Conservation (phyloP, 1,139 yeast genomes). For the Lodderomyces metapsilosis region DNA sequence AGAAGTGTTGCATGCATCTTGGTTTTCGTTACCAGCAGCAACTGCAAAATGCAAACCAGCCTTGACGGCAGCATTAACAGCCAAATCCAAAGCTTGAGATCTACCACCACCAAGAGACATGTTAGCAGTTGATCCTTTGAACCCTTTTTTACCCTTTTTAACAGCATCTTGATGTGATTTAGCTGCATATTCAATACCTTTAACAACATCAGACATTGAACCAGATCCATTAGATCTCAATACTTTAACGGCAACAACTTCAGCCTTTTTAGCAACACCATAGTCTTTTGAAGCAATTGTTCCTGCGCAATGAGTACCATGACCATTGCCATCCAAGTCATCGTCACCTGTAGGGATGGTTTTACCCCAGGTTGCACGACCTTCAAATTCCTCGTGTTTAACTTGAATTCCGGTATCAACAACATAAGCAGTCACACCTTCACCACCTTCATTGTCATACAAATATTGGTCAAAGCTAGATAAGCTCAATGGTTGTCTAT, state of each 20-base stretch:
- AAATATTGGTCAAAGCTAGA: conserved; percentile 80
- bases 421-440: conserved; percentile 45
- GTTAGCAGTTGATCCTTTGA: conserved; percentile 85
- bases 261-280: conserved; percentile 78
- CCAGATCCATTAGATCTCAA: conserved; percentile 77
- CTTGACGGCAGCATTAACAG: conserved; percentile 79
- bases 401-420: conserved; percentile 44
- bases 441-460: conserved; percentile 41
- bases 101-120: conserved; percentile 91
- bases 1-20: conserved; percentile 80
- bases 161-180: conserved; percentile 59
- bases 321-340: conserved; percentile 91
- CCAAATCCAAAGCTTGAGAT: conserved; percentile 75
- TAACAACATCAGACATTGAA: conserved; percentile 75
- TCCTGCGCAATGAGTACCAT: conserved; percentile 91
- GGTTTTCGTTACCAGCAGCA: conserved; percentile 87
- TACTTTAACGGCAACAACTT: conserved; percentile 75
- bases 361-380: conserved; percentile 60
- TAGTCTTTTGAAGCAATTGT: conserved; percentile 71
- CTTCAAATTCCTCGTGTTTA: conserved; percentile 42
- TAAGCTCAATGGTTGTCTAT: conserved; percentile 70
- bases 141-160: conserved; percentile 57
- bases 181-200: conserved; percentile 79
- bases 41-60: conserved; percentile 84
- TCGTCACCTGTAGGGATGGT: conserved; percentile 83